Conservation (phyloP, 192 early-diverging fungal species). For the Podila clonocystis region DNA sequence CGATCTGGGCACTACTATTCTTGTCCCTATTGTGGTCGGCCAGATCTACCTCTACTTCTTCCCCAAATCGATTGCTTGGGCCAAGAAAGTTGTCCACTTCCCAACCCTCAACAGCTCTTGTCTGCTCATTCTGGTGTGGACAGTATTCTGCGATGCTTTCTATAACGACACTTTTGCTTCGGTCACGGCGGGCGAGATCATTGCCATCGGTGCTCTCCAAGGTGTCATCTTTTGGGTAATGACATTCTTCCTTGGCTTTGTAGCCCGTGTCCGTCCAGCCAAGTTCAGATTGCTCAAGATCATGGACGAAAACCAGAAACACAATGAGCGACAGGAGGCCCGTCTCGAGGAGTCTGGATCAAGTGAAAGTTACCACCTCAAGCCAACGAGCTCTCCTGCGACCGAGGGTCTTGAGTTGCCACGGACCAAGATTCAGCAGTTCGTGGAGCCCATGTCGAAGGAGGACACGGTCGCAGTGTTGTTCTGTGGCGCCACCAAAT, state of each 20-base stretch:
- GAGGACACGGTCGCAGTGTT: conserved; percentile 71
- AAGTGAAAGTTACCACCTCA: no score
- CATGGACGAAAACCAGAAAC: conserved; percentile 21
- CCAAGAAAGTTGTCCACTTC: conserved; percentile 61
- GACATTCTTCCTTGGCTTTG: conserved; percentile 58
- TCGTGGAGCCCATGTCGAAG: conserved; percentile 50
- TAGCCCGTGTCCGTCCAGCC: conserved; percentile 54
- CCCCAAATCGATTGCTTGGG: conserved; percentile 53
- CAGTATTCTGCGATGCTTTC: conserved; percentile 79
- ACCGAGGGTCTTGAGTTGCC: conserved; percentile 16
- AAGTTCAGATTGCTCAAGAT: conserved; percentile 48
- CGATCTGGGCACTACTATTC: conserved; percentile 68
- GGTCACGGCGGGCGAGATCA: conserved; percentile 58
- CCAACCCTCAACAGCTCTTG: conserved; percentile 64
- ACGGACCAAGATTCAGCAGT: conserved; percentile 11
- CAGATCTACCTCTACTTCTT: conserved; percentile 64
- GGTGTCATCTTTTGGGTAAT: conserved; percentile 61
- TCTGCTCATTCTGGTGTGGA: conserved; percentile 75
- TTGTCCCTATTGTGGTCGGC: conserved; percentile 70
- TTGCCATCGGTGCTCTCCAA: conserved; percentile 64
- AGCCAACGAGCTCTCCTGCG: neutral
- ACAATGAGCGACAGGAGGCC: conserved; percentile 18
- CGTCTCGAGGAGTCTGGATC: conserved; percentile 34
- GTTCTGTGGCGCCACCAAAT: conserved; percentile 80
- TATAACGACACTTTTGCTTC: conserved; percentile 59